Base-by-base conservation (phyloP, 192 early-diverging fungal genomes). In the Umbelopsis ramanniana region DNA sequence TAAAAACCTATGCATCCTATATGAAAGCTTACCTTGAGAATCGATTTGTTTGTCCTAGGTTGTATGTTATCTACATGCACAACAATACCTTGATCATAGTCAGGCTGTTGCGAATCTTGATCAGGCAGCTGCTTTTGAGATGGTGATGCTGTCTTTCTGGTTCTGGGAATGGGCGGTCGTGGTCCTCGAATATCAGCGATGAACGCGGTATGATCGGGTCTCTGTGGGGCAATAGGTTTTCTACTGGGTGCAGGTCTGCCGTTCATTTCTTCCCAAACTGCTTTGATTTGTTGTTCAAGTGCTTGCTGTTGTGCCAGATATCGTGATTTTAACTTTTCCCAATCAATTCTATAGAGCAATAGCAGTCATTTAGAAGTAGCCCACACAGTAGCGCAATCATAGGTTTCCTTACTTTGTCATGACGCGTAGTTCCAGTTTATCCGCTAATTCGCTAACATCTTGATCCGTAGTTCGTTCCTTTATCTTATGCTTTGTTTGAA, bases 1-100 rank as follows among this genome's bases (percentile, higher is more conserved):
- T 6, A 19, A 33, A 8, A 37, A 35, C 0, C n/a, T n/a, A n/a
- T 37, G 14, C 5, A 19, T 17, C 17, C 15, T 3, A 8, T 63
- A 37, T 37, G 14, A 38, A 19, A n/a, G 57, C 6, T 26, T 63
- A 63, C 57, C 33, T 63, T 63, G 24, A 63, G 26, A 37, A 63
- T 26, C 3, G 29, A 29, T 37, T 63, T 63, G 14, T 63, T 63
- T 29, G 57, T 63, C 33, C 33, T 11, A 19, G 57, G 57, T 14
- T 63, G 57, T 9, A 63, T 37, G 15, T 63, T 63, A 17, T 63
- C 57, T 1, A 63, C 57, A 63, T 63, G 57, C 33, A 63, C 57
- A 19, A 63, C 57, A 12, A 63, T 15, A n/a, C 57, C 57, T 37
- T 63, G 26, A 3, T 63, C 57, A 63, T 63, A 63, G 40, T 43